Conservation (phyloP, 2,329 filamentous ascomycete species). For the Ophiostoma perfectum region DNA sequence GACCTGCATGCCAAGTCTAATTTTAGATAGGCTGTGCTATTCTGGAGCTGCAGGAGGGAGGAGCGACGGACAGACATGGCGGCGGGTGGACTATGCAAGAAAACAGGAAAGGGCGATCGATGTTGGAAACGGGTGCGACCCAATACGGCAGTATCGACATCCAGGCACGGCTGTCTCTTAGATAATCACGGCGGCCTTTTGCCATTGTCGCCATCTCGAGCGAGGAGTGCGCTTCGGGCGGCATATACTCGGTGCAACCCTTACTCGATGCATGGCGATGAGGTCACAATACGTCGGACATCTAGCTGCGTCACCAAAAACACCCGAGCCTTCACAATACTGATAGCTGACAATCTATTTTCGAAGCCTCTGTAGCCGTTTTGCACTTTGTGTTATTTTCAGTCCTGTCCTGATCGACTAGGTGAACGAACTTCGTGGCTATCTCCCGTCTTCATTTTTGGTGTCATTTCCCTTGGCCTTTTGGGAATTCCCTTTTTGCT, state of each 20-base stretch:
- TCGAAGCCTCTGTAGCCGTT: too few relatives aligned
- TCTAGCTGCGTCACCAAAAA: too few relatives aligned
- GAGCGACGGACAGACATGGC: neutral
- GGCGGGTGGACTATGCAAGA: neutral
- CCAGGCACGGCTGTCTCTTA: too few relatives aligned
- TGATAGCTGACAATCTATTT: too few relatives aligned
- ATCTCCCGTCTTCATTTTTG: neutral
- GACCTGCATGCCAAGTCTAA: slow-evolving; percentile 21
- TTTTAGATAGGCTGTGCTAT: slow-evolving; percentile 20
- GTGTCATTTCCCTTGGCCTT: neutral
- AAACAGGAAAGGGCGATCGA: neutral
- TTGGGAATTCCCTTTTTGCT: neutral
- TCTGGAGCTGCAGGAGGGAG: slow-evolving; percentile 6
- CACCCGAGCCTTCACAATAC: too few relatives aligned
- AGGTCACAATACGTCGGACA: too few relatives aligned
- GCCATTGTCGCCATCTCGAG: too few relatives aligned
- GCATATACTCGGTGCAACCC: too few relatives aligned
- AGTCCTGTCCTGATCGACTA: neutral
- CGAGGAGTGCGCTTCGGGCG: too few relatives aligned
- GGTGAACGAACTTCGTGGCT: neutral
- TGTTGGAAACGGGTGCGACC: neutral
- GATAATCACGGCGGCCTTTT: too few relatives aligned
- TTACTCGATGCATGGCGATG: too few relatives aligned
- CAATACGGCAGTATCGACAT: neutral
- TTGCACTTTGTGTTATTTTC: neutral